A percentile compares a stretch with the other conserved stretches of the same genome.
These are phyloP conservation scores for Polytrichum formosum DNA, from an alignment of 225 moss, liverwort and hornwort species.

Conservation along the genomic window DNA sequence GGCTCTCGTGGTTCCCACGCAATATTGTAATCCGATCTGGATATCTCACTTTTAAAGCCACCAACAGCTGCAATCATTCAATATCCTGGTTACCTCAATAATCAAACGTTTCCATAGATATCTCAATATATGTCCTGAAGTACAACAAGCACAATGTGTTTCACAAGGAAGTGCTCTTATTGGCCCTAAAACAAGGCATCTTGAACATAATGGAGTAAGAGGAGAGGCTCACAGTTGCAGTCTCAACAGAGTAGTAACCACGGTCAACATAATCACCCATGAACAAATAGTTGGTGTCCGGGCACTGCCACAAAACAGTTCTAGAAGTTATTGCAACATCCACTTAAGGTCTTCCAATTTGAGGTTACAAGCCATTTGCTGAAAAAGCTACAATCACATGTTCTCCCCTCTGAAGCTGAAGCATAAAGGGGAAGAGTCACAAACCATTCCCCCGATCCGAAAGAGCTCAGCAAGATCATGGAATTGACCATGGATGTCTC, in stretches of 20 bases:
- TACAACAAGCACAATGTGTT: neutral
- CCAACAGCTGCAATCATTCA: constrained; percentile 39
- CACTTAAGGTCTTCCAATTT: too few relatives aligned
- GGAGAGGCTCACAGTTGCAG: constrained; percentile 39
- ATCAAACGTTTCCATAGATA: too few relatives aligned
- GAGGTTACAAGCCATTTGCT: too few relatives aligned
- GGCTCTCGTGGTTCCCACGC: constrained; percentile 83
- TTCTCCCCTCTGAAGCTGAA: too few relatives aligned
- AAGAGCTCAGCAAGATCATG: constrained; percentile 45
- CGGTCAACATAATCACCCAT: constrained; percentile 63
- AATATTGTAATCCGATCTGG: constrained; percentile 79
- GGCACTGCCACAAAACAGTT: constrained; percentile 30
- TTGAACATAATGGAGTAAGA: neutral
- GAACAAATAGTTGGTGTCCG: constrained; percentile 46
- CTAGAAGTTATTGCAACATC: neutral
- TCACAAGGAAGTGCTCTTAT: too few relatives aligned
- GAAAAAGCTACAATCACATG: too few relatives aligned
- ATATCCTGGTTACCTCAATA: too few relatives aligned
- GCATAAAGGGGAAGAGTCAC: neutral
- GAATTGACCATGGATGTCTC: constrained; percentile 42
- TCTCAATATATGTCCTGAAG: too few relatives aligned
- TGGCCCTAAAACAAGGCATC: too few relatives aligned
- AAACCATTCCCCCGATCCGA: constrained; percentile 42
- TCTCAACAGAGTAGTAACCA: constrained; percentile 83
- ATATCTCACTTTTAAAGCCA: constrained; percentile 83